phyloP scores from a whole-genome alignment of 2,329 filamentous ascomycete species.

The Annulohypoxylon truncatum region DNA sequence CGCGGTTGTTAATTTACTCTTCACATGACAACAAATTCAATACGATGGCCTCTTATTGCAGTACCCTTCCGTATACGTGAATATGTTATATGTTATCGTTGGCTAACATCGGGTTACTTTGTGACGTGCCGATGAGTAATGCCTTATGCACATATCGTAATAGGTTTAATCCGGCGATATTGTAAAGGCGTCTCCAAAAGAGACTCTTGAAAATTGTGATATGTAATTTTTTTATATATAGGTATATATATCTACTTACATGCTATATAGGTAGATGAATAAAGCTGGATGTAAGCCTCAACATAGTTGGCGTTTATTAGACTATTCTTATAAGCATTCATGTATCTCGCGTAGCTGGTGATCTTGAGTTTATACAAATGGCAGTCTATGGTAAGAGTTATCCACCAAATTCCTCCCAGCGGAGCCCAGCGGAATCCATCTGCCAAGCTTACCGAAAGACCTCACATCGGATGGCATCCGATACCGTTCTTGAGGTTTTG shows the following conservation, averaged over 20 bases:
- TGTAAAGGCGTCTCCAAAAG: neutral
- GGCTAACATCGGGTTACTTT: neutral
- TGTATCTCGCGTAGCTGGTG: slow-evolving; percentile 1
- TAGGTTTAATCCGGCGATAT: neutral
- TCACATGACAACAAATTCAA: slow-evolving; percentile 11
- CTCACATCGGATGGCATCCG: slow-evolving; percentile 28
- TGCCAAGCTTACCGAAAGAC: slow-evolving; percentile 25
- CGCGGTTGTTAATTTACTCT: slow-evolving; percentile 1
- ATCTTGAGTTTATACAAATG: slow-evolving; percentile 3
- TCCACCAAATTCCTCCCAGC: slow-evolving; percentile 14
- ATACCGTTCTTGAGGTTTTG: slow-evolving; percentile 20
- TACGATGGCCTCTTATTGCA: slow-evolving; percentile 1
- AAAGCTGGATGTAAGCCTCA: neutral
- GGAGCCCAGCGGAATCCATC: slow-evolving; percentile 24
- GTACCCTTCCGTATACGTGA: slow-evolving; percentile 1
- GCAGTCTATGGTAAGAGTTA: slow-evolving; percentile 3
- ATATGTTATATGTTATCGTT: neutral
- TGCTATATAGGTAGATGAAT: neutral
- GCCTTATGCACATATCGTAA: neutral
- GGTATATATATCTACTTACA: neutral
- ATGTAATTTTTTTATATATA: slow-evolving; percentile 1
- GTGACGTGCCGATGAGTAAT: neutral
- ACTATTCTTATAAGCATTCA: neutral
- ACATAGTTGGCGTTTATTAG: neutral
- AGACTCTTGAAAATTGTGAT: neutral